Evolutionary conservation across 2,329 filamentous ascomycete genomes (phyloP).

Genomic region (Verruconis gallopava): DNA sequence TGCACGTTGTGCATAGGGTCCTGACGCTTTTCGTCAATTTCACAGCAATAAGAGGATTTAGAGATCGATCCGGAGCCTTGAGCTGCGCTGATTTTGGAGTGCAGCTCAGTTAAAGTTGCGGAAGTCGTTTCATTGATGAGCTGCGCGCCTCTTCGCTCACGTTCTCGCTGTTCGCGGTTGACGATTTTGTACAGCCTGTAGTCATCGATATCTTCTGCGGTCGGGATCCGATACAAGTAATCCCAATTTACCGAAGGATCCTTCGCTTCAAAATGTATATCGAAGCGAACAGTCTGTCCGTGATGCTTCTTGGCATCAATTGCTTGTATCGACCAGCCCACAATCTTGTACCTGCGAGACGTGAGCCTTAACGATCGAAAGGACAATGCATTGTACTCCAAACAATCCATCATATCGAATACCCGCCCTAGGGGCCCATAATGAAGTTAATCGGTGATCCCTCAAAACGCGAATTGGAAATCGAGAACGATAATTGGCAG

Average conservation of each 20-base stretch:
- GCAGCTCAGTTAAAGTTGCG: too few relatives aligned
- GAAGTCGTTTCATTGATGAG: neutral
- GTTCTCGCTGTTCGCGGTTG: slow-evolving; percentile 5
- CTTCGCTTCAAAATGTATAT: slow-evolving; percentile 27
- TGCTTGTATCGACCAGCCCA: slow-evolving; percentile 29
- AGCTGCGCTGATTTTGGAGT: too few relatives aligned
- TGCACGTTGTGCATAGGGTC: too few relatives aligned
- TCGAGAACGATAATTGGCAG: slow-evolving; percentile 27
- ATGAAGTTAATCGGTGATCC: slow-evolving; percentile 30
- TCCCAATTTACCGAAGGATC: slow-evolving; percentile 20
- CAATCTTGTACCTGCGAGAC: slow-evolving; percentile 21
- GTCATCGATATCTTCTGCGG: slow-evolving; percentile 33
- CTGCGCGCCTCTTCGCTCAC: neutral
- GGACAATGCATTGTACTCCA: slow-evolving; percentile 14
- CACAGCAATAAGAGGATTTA: too few relatives aligned
- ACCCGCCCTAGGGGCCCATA: slow-evolving; percentile 34
- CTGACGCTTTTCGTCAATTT: too few relatives aligned
- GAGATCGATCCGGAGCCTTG: too few relatives aligned
- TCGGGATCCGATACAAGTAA: slow-evolving; percentile 26
- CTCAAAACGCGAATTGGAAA: slow-evolving; percentile 32
- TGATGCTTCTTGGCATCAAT: slow-evolving; percentile 6
- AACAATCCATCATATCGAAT: slow-evolving; percentile 37
- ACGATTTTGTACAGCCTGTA: slow-evolving; percentile 32
- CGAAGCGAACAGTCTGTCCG: slow-evolving; percentile 17
- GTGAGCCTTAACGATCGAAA: neutral